Conservation (phyloP, 768 basidiomycete genomes). For the Boletus barrowsii region DNA sequence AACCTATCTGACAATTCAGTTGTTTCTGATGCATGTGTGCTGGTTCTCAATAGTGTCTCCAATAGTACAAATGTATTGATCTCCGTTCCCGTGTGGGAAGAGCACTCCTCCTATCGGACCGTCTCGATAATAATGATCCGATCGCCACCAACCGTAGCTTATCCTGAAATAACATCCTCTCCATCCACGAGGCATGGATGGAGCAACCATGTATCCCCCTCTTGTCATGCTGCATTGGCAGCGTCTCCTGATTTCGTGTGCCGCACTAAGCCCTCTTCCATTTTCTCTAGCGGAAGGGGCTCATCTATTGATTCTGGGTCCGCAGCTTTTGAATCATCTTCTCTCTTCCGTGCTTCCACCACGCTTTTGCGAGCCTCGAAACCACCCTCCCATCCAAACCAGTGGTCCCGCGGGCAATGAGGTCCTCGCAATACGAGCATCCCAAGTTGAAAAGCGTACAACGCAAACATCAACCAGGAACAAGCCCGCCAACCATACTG, state of each 20-base stretch:
- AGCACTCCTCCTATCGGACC: background rate
- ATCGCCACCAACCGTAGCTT: background rate
- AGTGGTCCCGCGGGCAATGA: constrained; percentile 44
- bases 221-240: constrained; percentile 1
- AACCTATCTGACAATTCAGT: background rate
- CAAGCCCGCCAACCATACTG: constrained; percentile 67
- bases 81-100: background rate
- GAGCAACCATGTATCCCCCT: background rate
- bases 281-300: constrained; percentile 5
- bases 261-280: background rate
- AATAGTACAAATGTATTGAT: background rate
- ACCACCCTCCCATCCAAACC: constrained; percentile 67
- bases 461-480: constrained; percentile 58
- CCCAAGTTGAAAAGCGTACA: constrained; percentile 52
- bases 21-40: background rate
- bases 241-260: background rate
- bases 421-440: constrained; percentile 68
- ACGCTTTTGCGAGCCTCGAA: constrained; percentile 41
- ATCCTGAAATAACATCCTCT: background rate
- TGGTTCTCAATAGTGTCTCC: background rate
- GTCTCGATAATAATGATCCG: background rate
- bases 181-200: too few species aligned
- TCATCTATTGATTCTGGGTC: background rate
- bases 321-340: background rate
- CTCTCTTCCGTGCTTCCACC: constrained; percentile 17